Conservation (phyloP, 352 stramenopile species). For the Proteromonas lacertae region DNA sequence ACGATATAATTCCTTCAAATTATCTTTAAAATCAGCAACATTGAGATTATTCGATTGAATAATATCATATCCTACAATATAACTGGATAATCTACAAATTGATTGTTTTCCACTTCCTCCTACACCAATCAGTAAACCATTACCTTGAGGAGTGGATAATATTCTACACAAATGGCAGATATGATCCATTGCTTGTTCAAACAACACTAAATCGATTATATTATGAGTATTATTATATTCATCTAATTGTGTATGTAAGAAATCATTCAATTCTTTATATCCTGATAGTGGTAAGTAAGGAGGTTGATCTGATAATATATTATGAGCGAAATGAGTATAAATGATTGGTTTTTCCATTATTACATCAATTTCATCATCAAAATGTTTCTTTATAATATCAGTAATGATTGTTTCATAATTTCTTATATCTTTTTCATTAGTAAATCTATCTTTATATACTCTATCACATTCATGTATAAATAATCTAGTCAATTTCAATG, state of each 20-base stretch:
- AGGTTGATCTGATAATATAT: constrained; percentile 15
- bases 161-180: constrained; percentile 31
- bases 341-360: constrained; percentile 27
- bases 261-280: constrained; percentile 23
- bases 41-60: constrained; percentile 52
- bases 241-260: constrained; percentile 24
- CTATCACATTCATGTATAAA: constrained; percentile 40
- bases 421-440: constrained; percentile 12
- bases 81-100: constrained; percentile 26
- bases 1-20: constrained; percentile 32
- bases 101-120: constrained; percentile 50
- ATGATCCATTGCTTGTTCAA: constrained; percentile 44
- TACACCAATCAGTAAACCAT: constrained; percentile 53
- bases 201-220: constrained; percentile 35
- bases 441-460: constrained; percentile 30
- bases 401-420: constrained; percentile 81
- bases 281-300: no score
- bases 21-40: constrained; percentile 32
- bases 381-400: constrained; percentile 76
- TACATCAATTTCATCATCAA: constrained; percentile 74
- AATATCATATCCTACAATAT: constrained; percentile 26
- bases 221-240: constrained; percentile 26
- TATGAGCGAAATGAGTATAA: constrained; percentile 26
- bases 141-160: constrained; percentile 16
- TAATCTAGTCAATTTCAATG: constrained; percentile 18